These are phyloP conservation scores for Geum urbanum DNA, from an alignment of 306 rosid genomes.

Conservation along the genomic window DNA sequence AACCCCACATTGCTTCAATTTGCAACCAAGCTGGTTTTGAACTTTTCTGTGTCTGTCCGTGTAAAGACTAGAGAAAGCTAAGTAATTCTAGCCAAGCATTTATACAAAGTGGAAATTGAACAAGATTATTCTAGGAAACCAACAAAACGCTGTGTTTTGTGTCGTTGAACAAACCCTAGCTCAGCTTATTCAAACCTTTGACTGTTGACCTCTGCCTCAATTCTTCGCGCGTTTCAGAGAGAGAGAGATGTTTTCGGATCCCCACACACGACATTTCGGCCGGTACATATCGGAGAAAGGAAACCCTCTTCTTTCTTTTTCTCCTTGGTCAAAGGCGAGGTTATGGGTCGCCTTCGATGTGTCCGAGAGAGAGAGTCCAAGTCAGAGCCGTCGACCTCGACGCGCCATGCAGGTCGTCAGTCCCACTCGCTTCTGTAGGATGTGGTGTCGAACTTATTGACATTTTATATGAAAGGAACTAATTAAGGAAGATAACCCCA, in stretches of 20 bases:
- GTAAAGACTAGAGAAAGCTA: background rate
- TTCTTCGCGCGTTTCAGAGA: background rate
- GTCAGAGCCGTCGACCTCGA: constrained; percentile 6
- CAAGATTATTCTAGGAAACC: background rate
- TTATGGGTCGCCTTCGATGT: constrained; percentile 26
- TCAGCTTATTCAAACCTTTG: constrained; percentile 37
- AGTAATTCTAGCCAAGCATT: background rate
- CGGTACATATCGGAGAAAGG: constrained; percentile 1
- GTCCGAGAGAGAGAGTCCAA: constrained; percentile 7
- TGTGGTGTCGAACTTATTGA: background rate
- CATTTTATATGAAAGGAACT: background rate
- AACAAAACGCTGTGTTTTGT: constrained; percentile 16
- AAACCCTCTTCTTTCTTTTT: background rate
- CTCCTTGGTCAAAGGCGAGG: constrained; percentile 8
- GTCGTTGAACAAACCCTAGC: constrained; percentile 25
- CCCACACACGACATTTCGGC: constrained; percentile 30
- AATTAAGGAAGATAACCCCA: background rate
- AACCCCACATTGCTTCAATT: background rate
- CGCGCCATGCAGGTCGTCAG: constrained; percentile 6
- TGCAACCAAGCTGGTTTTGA: background rate
- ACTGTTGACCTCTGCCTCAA: constrained; percentile 28
- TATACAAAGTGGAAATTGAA: background rate
- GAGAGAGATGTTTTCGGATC: constrained; percentile 18
- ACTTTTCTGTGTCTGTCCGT: background rate
- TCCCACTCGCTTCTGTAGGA: background rate